phyloP scores from a whole-genome alignment of 768 basidiomycete species.

The Sporobolomyces roseus region DNA sequence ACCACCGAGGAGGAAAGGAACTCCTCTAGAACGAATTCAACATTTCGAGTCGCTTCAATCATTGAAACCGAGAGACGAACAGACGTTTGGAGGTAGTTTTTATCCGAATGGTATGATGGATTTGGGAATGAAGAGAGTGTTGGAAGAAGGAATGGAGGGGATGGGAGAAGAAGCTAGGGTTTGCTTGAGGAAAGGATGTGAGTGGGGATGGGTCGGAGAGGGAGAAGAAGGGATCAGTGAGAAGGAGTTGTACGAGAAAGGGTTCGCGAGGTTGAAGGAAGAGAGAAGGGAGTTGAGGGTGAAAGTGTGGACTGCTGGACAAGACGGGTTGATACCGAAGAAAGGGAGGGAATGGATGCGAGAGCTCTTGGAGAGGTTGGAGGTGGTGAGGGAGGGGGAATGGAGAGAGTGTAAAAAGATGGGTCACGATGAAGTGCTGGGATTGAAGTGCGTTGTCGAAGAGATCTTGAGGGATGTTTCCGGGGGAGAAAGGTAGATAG shows the following conservation, averaged over 20 bases:
- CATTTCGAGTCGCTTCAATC: neutral
- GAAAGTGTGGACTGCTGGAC: conserved; percentile 4
- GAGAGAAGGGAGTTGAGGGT: neutral
- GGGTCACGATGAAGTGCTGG: conserved; percentile 33
- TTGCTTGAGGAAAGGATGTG: conserved; percentile 15
- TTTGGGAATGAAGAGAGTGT: neutral
- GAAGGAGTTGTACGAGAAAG: conserved; percentile 7
- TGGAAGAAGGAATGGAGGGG: conserved; percentile 9
- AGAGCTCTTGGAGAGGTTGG: conserved; percentile 9
- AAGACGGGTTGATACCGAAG: conserved; percentile 21
- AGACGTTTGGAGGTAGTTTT: conserved; percentile 17
- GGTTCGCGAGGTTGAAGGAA: conserved; percentile 12
- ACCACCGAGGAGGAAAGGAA: neutral
- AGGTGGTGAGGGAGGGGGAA: conserved; percentile 4
- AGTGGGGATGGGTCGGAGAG: conserved; percentile 18
- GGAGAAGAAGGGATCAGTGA: neutral
- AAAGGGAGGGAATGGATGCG: conserved; percentile 17
- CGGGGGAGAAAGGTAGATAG: neutral
- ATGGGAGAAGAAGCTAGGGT: conserved; percentile 32
- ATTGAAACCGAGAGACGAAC: neutral
- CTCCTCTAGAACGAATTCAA: conserved; percentile 6
- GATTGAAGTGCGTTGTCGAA: conserved; percentile 8
- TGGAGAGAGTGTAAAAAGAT: conserved; percentile 11
- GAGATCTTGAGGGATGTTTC: neutral
- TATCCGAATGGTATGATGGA: neutral